Evolutionary conservation across 306 rosid species (phyloP), one percentile per base, ranked within the genome.

Genomic region (Vigna hirtella): DNA sequence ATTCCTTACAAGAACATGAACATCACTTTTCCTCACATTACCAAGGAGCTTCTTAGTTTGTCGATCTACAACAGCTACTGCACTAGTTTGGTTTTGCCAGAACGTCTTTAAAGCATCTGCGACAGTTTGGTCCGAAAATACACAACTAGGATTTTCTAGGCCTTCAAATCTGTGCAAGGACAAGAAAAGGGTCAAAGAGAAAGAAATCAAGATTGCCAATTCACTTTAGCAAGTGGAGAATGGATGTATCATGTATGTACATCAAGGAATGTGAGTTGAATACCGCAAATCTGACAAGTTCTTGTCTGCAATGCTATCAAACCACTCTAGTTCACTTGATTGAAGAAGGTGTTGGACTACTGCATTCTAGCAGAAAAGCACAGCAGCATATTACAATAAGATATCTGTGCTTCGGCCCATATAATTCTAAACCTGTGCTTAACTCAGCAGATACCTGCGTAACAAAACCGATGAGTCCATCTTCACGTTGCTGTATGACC

Each of bases 291-390:
- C 82, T 62, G 91, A 79, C 62, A 90, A 43, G 6, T 63, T 70
- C 82, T 87, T 86, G 83, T 85, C 76, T 47, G 89, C 92, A 67
- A 90, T 74, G 78, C 8, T 65, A 78, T 87, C 91, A 66, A 90
- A 86, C 96, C 89, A 87, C 74, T 87, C 89, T 38, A 89, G 84
- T 17, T 89, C 89, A 34, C 85, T 83, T 57, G 93, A 93, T 81
- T 86, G 85, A 84, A 90, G 91, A 68, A 93, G 94, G 66, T 82
- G 63, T 45, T 82, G 84, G 36, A 86, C 83, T n/a, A 83, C 68
- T 12, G 88, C 90, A 80, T 42, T 86, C 97, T 89, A 79, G 75
- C 78, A 85, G 32, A 77, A 69, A 52, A 51, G 76, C n/a, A 74
- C 30, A 83, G 66, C 47, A 70, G 55, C 58, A 73, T 26, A 28